Conservation (phyloP, 176 grass and related monocot species). For the Musa acuminata region DNA sequence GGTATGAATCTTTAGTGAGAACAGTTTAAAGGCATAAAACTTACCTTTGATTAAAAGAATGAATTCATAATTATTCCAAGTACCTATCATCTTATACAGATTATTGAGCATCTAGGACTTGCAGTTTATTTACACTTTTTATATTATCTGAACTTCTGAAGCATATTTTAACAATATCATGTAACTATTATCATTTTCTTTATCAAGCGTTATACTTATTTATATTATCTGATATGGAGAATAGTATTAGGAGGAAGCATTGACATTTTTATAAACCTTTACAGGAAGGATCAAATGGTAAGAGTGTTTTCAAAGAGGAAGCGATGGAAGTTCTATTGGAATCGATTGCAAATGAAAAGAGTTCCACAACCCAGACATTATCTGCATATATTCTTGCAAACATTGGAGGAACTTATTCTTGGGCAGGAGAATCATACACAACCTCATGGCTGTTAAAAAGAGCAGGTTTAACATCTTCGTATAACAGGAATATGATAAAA, state of each 20-base stretch:
- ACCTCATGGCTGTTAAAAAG: constrained; percentile 66
- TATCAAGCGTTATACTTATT: background rate
- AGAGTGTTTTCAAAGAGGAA: constrained; percentile 69
- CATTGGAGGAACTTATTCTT: constrained; percentile 86
- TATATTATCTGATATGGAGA: background rate
- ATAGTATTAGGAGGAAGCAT: background rate
- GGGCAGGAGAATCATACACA: constrained; percentile 83
- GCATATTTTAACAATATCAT: no score
- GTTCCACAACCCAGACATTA: constrained; percentile 55
- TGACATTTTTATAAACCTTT: constrained; percentile 4
- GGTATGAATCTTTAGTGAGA: no score
- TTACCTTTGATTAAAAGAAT: no score
- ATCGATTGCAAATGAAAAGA: constrained; percentile 45
- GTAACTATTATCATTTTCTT: background rate
- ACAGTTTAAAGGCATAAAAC: no score
- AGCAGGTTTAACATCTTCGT: constrained; percentile 60
- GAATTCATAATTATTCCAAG: no score
- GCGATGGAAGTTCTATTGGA: constrained; percentile 69
- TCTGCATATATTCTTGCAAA: constrained; percentile 68
- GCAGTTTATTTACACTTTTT: no score
- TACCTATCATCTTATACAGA: no score
- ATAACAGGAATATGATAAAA: constrained; percentile 74
- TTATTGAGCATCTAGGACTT: no score
- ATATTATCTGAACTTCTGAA: no score
- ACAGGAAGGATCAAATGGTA: constrained; percentile 46